Evolutionary conservation across 345 rosid species (phyloP), one percentile per base, ranked within the genome.

Genomic region (Linum trigynum): DNA sequence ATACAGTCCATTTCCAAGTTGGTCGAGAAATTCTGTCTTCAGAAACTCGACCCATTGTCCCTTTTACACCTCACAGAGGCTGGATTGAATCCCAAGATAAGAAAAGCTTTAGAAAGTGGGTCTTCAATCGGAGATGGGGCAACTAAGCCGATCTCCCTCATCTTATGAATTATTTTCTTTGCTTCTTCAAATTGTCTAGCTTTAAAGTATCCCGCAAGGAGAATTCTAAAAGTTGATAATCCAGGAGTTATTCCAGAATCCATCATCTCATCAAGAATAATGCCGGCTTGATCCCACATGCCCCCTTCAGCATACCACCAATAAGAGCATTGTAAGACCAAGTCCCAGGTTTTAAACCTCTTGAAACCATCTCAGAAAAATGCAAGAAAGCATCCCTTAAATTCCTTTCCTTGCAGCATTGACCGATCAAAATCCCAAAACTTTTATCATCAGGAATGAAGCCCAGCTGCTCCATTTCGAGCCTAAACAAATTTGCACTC

Each of bases 1-100:
- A 79, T 84, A 91, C 3, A 91, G 83, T 58, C 92, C 95, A 78
- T 91, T 91, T 40, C 96, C 96, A 59, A 88, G 84, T 61, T 67
- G 79, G 80, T 91, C 96, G 43, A 65, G 84, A 81, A 86, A 91
- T 71, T 91, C 90, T 38, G 87, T 80, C 73, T 77, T 83, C 63
- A 83, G 76, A 62, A 65, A 71, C 78, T 76, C 8, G 71, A 71
- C 71, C 72, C 73, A 76, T 83, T 82, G 79, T 89, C 95, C 70
- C 95, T 83, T 74, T 72, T 91, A 84, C 88, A 72, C 65, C 70
- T 78, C 55, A 88, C 87, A 67, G 82, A 80, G 41, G 72, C 78
- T 3, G 95, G 83, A 69, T 78, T 70, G 55, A 91, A 73, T 39
- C 91, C 95, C 74, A 88, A 67, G 38, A 84, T 37, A 14, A 41